Evolutionary conservation across 164 flowering plant genomes (phyloP), one percentile per base, ranked within the genome.

Genomic region (Nymphaea thermarum): DNA sequence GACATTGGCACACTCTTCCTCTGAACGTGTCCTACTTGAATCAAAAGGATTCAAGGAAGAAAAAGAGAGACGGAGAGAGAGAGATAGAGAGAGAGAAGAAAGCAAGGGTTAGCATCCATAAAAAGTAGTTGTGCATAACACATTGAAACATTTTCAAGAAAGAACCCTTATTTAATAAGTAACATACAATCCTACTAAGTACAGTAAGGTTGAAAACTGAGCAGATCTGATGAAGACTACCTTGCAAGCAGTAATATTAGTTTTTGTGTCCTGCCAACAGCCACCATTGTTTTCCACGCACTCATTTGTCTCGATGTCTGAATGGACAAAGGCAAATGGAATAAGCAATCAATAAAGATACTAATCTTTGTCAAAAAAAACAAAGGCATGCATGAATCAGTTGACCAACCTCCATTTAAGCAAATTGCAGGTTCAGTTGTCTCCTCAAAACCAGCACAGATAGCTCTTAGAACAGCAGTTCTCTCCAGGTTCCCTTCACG

Each of bases 1-100:
- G 98, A 74, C 98, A 93, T 75, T 88, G 82, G 62, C 98, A 93
- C 17, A 88, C 80, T 81, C 96, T 84, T 68, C 96, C 98, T 74
- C 98, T 81, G 72, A 81, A 93, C 60, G 98, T 93, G 74, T 93
- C 98, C 98, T 92, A 73, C 44, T 51, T 55, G 44, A 71, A 64
- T 16, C 18, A 6, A 69, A 70, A 42, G 55, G 62, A 66, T 43
- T 43, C 66, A 55, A 55, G 36, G 36, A 25, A 25, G 1, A 25
- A 25, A 25, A 25, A 25, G 36, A 25, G 0, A 25, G 36, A 25
- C 1, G 1, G 36, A 25, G 36, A 25, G 36, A 25, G 36, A 25
- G 36, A 25, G 36, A 25, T 0, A 25, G 36, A 25, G 36, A 25
- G 36, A 25, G 36, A 25, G 36, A 25, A 25, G 36, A 0, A 25